Evolutionary conservation across 1,284 basidiomycete species (phyloP).

Genomic region (Earliella scabrosa): DNA sequence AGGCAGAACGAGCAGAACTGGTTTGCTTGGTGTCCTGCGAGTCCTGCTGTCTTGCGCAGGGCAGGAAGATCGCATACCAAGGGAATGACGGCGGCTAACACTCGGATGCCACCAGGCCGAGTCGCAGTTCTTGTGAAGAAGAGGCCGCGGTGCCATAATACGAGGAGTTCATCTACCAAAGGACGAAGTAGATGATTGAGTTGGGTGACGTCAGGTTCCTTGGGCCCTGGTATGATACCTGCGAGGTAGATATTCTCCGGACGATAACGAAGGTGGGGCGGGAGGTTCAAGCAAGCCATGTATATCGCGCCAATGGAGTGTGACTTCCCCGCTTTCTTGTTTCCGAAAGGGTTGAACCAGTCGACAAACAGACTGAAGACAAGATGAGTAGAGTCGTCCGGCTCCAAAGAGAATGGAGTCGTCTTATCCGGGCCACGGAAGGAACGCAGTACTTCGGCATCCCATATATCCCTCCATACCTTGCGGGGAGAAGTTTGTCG

Average conservation of each 20-base stretch:
- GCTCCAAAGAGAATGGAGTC: conserved; percentile 3
- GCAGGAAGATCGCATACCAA: conserved; percentile 13
- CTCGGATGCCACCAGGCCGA: not conserved
- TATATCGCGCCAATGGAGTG: conserved; percentile 14
- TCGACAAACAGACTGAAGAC: conserved; percentile 18
- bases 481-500: not conserved
- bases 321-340: conserved; percentile 20
- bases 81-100: conserved; percentile 10
- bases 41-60: conserved; percentile 15
- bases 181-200: conserved; percentile 26
- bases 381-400: not conserved
- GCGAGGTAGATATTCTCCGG: conserved; percentile 26
- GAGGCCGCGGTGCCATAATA: conserved; percentile 20
- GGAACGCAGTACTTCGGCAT: conserved; percentile 1
- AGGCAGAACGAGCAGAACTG: conserved; percentile 24
- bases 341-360: conserved; percentile 19
- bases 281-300: conserved; percentile 14
- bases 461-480: conserved; percentile 6
- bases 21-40: conserved; percentile 2
- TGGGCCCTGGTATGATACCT: conserved; percentile 1
- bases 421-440: conserved; percentile 9
- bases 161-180: conserved; percentile 22
- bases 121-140: not conserved
- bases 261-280: conserved; percentile 24
- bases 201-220: conserved; percentile 11